Base-by-base conservation (phyloP, 148 eudicot genomes). In the Silene latifolia region DNA sequence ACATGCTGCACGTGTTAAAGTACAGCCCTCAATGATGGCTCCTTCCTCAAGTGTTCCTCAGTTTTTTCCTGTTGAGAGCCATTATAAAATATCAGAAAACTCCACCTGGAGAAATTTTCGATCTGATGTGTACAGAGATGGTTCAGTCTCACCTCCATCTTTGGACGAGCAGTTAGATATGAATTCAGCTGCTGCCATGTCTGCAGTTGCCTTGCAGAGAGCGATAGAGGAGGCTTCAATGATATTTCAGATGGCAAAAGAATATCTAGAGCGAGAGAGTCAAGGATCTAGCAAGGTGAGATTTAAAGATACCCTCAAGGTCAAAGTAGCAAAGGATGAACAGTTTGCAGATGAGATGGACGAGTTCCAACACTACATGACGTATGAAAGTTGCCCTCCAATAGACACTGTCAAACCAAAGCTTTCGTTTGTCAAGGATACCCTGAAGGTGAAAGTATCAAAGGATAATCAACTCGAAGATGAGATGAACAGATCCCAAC, bases 191-290 rank as follows among this genome's bases (percentile, higher is more conserved):
- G 98, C 97, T 74, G 97, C 90, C 72, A 79, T 80, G 67, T 89
- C 91, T 83, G 94, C 86, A 73, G 91, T 90, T 54, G 86, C 93
- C 65, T 82, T 96, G 82, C 89, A 87, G 84, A 85, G 85, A 76
- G 99, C 97, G 27, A 78, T 96, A 60, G 88, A 88, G 76, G 88
- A 91, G 84, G 99, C 99, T 74, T 89, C 93, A 81, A 86, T 82
- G 82, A 86, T 83, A 76, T 89, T 96, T 80, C 88, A 90, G 65
- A 77, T 87, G 71, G 98, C 99, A 11, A 92, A 87, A 80, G 87
- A 85, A 76, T 79, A 85, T 71, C 81, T 89, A 90, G 88, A 86
- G 77, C 83, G 94, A 53, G 85, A 87, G 80, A 82, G 87, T 65
- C 85, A 74, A 61, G 89, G 86, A 72, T 80, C 71, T 79, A 75